phyloP scores from a whole-genome alignment of 2,329 filamentous ascomycete species.

The Fusarium fujikuroi region DNA sequence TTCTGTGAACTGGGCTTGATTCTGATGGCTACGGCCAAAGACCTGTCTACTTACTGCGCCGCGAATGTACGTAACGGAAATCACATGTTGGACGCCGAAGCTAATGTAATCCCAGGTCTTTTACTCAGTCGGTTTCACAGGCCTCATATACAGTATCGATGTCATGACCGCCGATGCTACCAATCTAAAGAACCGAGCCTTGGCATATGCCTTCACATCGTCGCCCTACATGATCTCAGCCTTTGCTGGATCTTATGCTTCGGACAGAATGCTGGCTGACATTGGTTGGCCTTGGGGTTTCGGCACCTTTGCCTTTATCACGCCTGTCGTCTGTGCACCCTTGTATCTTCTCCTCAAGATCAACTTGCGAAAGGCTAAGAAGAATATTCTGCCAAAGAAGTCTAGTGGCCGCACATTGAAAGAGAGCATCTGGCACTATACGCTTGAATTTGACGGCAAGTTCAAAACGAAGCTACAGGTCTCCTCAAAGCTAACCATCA shows the following conservation, averaged over 20 bases:
- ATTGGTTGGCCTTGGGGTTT: constrained; percentile 57
- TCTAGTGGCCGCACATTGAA: constrained; percentile 56
- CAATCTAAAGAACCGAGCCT: constrained; percentile 10
- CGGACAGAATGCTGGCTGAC: constrained; percentile 43
- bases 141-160: constrained; percentile 13
- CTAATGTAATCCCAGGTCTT: not conserved
- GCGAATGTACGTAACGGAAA: constrained; percentile 52
- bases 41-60: constrained; percentile 57
- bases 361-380: constrained; percentile 65
- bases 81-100: accelerated
- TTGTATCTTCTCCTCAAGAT: constrained; percentile 63
- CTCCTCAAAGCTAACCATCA: accelerated
- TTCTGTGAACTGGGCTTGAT: constrained; percentile 59
- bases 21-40: constrained; percentile 68
- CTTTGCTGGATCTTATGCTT: constrained; percentile 51
- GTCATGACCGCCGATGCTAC: constrained; percentile 19
- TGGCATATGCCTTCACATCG: constrained; percentile 52
- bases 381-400: constrained; percentile 53
- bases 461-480: accelerated
- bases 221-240: constrained; percentile 59
- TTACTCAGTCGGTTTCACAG: constrained; percentile 12
- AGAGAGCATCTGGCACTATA: constrained; percentile 62
- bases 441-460: constrained; percentile 67
- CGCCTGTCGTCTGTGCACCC: constrained; percentile 64
- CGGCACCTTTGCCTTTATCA: constrained; percentile 69